These are phyloP conservation scores for Dioscorea dumetorum DNA, from an alignment of 106 monocot genomes.

Conservation along the genomic window DNA sequence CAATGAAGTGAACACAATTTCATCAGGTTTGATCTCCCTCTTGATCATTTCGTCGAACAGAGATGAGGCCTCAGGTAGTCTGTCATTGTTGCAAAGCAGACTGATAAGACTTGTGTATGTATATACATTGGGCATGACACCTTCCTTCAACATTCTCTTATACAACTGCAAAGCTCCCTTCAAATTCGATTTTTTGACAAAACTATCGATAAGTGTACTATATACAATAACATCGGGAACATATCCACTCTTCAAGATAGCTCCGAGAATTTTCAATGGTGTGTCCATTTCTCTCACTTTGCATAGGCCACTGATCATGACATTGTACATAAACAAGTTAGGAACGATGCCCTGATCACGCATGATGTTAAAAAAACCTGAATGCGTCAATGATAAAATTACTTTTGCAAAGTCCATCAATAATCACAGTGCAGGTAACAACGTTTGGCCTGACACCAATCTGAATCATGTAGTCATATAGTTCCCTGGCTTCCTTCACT, in stretches of 20 bases:
- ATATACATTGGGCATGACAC: slow-evolving; percentile 12
- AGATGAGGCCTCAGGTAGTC: slow-evolving; percentile 10
- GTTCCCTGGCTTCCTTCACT: slow-evolving; percentile 12
- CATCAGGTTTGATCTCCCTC: slow-evolving; percentile 14
- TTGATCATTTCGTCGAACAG: slow-evolving; percentile 19
- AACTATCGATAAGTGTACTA: slow-evolving; percentile 19
- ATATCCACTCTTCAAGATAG: slow-evolving; percentile 14
- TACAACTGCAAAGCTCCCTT: slow-evolving; percentile 21
- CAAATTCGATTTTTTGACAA: slow-evolving; percentile 12
- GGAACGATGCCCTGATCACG: slow-evolving; percentile 4
- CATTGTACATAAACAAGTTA: slow-evolving; percentile 7
- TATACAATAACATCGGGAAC: slow-evolving; percentile 20
- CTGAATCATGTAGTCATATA: slow-evolving; percentile 8
- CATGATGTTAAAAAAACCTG: slow-evolving; percentile 10
- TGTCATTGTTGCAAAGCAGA: slow-evolving; percentile 15
- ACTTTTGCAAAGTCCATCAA: slow-evolving; percentile 9
- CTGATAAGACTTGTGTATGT: slow-evolving; percentile 28
- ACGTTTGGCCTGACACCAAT: slow-evolving; percentile 15
- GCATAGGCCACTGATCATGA: slow-evolving; percentile 19
- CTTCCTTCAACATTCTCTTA: slow-evolving; percentile 15
- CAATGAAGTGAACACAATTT: slow-evolving; percentile 14
- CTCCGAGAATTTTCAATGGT: slow-evolving; percentile 13
- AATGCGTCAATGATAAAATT: slow-evolving; percentile 1
- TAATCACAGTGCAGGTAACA: slow-evolving; percentile 20
- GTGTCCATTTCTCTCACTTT: slow-evolving; percentile 1